Conservation (phyloP, 371 early-diverging fungal genomes). For the Lichtheimia ornata region DNA sequence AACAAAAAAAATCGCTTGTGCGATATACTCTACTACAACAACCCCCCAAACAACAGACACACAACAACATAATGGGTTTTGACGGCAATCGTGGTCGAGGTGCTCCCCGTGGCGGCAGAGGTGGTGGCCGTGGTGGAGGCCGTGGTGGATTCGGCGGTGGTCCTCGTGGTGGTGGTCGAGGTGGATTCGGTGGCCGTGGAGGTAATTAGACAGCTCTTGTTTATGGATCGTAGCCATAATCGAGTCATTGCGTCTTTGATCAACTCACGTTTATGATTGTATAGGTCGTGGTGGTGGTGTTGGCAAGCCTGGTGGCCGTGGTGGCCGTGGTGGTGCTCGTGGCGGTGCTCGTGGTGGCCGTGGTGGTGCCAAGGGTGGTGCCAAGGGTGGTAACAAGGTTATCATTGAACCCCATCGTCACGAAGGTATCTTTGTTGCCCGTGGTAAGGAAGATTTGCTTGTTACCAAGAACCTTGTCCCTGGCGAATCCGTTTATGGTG, state of each 20-base stretch:
- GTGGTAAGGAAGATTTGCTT: slow-evolving; percentile 99
- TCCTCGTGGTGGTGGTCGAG: neutral
- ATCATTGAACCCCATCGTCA: slow-evolving; percentile 98
- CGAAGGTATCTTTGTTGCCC: slow-evolving; percentile 95
- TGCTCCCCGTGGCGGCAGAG: neutral
- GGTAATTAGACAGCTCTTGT: neutral
- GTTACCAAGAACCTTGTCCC: slow-evolving; percentile 99
- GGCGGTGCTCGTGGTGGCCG: slow-evolving; percentile 22
- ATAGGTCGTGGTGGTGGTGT: slow-evolving; percentile 12
- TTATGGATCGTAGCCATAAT: too few relatives aligned
- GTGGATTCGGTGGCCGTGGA: slow-evolving; percentile 13
- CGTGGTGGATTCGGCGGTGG: slow-evolving; percentile 5
- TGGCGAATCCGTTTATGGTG: slow-evolving; percentile 98
- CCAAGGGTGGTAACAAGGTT: slow-evolving; percentile 89
- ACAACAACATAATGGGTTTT: slow-evolving; percentile 12
- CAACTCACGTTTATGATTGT: neutral
- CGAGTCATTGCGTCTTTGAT: too few relatives aligned
- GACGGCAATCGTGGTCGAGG: slow-evolving; percentile 9
- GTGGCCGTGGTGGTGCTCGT: slow-evolving; percentile 53
- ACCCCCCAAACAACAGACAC: neutral
- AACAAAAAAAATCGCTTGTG: neutral
- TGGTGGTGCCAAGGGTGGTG: slow-evolving; percentile 68
- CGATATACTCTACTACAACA: too few relatives aligned
- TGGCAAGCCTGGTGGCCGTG: slow-evolving; percentile 20
- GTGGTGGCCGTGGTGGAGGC: slow-evolving; percentile 4